These are phyloP conservation scores for Lomentospora prolificans DNA, from an alignment of 2,329 filamentous ascomycete genomes.

Conservation along the genomic window DNA sequence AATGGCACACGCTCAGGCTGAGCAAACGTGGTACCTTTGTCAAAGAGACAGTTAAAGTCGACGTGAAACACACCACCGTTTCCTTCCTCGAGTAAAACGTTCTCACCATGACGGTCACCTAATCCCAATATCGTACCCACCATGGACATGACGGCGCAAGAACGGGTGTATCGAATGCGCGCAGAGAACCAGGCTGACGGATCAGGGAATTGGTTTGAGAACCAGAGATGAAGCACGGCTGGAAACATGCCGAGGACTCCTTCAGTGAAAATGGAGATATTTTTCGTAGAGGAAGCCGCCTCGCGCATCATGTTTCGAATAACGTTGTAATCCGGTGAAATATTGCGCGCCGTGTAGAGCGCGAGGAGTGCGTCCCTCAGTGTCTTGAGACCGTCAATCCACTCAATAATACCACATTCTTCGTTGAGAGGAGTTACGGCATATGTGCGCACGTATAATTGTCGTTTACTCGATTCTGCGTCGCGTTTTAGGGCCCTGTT, in stretches of 20 bases:
- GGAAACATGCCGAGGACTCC: constrained; percentile 58
- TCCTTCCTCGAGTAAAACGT: constrained; percentile 87
- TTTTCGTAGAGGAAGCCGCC: constrained; percentile 45
- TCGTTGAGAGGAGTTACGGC: constrained; percentile 94
- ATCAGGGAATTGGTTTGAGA: constrained; percentile 87
- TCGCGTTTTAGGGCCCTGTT: constrained; percentile 89
- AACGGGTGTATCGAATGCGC: constrained; percentile 79
- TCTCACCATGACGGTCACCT: constrained; percentile 93
- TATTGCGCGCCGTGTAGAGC: constrained; percentile 65
- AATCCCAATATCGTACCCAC: constrained; percentile 89
- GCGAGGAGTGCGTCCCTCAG: constrained; percentile 81
- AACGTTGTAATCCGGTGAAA: constrained; percentile 58
- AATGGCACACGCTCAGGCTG: constrained; percentile 94
- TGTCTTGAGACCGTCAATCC: constrained; percentile 93
- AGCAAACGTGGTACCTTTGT: constrained; percentile 91
- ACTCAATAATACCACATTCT: constrained; percentile 96
- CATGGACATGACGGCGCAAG: constrained; percentile 99
- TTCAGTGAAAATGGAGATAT: constrained; percentile 63
- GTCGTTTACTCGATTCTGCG: constrained; percentile 78
- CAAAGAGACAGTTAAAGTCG: constrained; percentile 98
- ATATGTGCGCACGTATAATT: constrained; percentile 94
- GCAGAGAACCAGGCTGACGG: constrained; percentile 88
- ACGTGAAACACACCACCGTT: constrained; percentile 94
- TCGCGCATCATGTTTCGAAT: constrained; percentile 56
- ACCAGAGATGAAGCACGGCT: constrained; percentile 85